phyloP scores from a whole-genome alignment of 1,284 basidiomycete species.

The Heterobasidion occidentale region DNA sequence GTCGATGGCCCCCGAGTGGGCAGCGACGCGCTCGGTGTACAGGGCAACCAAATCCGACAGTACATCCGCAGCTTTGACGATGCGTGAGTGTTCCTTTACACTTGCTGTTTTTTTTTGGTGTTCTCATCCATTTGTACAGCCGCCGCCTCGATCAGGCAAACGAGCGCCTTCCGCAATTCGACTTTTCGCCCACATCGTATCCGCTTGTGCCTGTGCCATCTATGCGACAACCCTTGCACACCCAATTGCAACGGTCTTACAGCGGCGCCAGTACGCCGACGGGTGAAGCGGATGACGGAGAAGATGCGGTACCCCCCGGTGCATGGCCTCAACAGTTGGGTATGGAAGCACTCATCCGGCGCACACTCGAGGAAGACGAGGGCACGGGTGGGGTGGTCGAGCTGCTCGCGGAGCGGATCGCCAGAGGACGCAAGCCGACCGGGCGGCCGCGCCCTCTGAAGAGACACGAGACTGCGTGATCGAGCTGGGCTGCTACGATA shows the following conservation, averaged over 20 bases:
- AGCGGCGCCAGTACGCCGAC: slow-evolving; percentile 25
- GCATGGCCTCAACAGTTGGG: slow-evolving; percentile 45
- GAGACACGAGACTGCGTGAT: slow-evolving; percentile 51
- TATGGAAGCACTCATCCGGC: slow-evolving; percentile 82
- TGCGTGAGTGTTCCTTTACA: slow-evolving; percentile 51
- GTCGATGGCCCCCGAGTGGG: slow-evolving; percentile 33
- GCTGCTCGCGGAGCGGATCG: slow-evolving; percentile 52
- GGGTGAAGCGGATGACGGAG: slow-evolving; percentile 41
- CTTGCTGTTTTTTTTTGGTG: neutral
- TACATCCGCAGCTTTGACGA: slow-evolving; percentile 88
- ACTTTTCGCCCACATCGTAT: slow-evolving; percentile 28
- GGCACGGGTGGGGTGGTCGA: slow-evolving; percentile 44
- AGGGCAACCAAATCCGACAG: slow-evolving; percentile 61
- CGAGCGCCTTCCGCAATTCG: slow-evolving; percentile 77
- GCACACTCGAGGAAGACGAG: slow-evolving; percentile 58
- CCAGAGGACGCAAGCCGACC: slow-evolving; percentile 36
- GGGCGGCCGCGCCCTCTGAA: slow-evolving; percentile 48
- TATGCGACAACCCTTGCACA: slow-evolving; percentile 43
- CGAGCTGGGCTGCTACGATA: no score
- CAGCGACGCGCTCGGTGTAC: slow-evolving; percentile 49
- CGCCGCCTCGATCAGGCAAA: slow-evolving; percentile 90
- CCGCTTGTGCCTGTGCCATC: slow-evolving; percentile 52
- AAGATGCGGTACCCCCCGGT: slow-evolving; percentile 24
- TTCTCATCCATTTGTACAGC: slow-evolving; percentile 25
- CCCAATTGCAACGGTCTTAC: slow-evolving; percentile 18